Percentiles rank a stretch among this genome's conserved stretches.
Evolutionary conservation across 176 grass and related monocot species (phyloP).

Genomic region (Aegilops tauschii): DNA sequence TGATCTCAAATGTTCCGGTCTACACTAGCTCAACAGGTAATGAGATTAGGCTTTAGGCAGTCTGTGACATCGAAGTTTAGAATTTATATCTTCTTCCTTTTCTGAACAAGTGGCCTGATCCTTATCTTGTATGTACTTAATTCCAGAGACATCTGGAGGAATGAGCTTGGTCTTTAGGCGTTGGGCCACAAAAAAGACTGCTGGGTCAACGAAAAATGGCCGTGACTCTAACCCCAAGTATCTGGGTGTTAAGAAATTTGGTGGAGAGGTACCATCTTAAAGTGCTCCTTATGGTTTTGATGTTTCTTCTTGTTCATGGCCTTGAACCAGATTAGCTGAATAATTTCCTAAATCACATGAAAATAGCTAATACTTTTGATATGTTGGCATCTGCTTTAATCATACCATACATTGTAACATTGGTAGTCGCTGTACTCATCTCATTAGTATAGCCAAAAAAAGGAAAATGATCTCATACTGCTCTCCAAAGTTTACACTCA

Average conservation of each 20-base stretch:
- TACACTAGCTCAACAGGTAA: conserved; percentile 56
- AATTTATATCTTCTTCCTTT: not conserved
- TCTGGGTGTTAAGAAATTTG: conserved; percentile 93
- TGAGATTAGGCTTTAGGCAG: not conserved
- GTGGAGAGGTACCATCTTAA: conserved; percentile 59
- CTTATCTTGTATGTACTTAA: not conserved
- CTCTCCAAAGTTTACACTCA: not conserved
- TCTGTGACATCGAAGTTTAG: not conserved
- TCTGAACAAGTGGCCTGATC: not conserved
- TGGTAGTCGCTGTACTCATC: not conserved
- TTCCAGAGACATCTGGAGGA: conserved; percentile 65
- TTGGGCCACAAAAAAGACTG: conserved; percentile 88
- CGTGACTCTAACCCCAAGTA: conserved; percentile 84
- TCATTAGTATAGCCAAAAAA: not conserved
- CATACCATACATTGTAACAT: not conserved
- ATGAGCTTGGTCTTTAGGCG: conserved; percentile 66
- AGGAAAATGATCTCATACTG: not conserved
- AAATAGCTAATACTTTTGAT: not conserved
- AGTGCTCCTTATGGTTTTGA: not conserved
- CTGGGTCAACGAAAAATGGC: conserved; percentile 82
- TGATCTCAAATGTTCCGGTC: conserved; percentile 54
- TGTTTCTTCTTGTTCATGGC: not conserved
- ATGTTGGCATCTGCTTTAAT: not conserved
- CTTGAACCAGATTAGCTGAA: not conserved
- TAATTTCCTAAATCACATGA: not conserved